Evolutionary conservation across 2,329 filamentous ascomycete genomes (phyloP).

Genomic region (Diplodia scrobiculata): DNA sequence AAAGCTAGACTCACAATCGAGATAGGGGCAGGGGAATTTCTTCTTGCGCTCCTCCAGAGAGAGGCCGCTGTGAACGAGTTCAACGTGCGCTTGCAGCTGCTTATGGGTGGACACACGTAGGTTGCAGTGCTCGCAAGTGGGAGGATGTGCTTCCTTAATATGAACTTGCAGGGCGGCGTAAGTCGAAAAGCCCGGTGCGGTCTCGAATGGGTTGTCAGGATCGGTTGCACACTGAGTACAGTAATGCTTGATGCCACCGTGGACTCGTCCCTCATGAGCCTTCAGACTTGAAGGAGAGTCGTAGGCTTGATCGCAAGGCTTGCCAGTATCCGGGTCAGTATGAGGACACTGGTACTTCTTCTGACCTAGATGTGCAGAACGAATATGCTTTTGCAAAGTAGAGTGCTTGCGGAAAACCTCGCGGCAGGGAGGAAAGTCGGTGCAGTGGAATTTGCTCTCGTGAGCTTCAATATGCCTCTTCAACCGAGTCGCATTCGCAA

Average conservation of each 20-base stretch:
- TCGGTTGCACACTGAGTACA: slow-evolving; percentile 69
- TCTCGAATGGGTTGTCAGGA: slow-evolving; percentile 46
- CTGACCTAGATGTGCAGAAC: slow-evolving; percentile 70
- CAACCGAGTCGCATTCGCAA: slow-evolving; percentile 76
- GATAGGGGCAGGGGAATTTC: slow-evolving; percentile 66
- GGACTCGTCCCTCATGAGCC: slow-evolving; percentile 69
- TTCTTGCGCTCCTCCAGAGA: slow-evolving; percentile 61
- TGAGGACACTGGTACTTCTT: slow-evolving; percentile 72
- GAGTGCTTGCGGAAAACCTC: slow-evolving; percentile 85
- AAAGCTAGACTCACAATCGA: slow-evolving; percentile 73
- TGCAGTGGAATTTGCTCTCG: slow-evolving; percentile 73
- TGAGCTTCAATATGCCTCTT: slow-evolving; percentile 78
- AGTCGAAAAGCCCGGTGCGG: slow-evolving; percentile 62
- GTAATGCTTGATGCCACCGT: slow-evolving; percentile 70
- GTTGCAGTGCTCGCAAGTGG: slow-evolving; percentile 72
- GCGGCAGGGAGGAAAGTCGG: slow-evolving; percentile 68
- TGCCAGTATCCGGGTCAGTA: slow-evolving; percentile 54
- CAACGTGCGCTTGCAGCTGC: slow-evolving; percentile 67
- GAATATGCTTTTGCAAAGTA: slow-evolving; percentile 80
- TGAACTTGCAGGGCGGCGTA: slow-evolving; percentile 72
- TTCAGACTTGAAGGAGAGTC: slow-evolving; percentile 71
- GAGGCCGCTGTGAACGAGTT: slow-evolving; percentile 64
- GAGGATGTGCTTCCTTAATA: slow-evolving; percentile 70
- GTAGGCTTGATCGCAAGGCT: slow-evolving; percentile 68
- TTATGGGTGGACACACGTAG: slow-evolving; percentile 61